These are phyloP conservation scores for Astathelohania contejeani DNA, from an alignment of 371 early-diverging fungal species.

Conservation along the genomic window DNA sequence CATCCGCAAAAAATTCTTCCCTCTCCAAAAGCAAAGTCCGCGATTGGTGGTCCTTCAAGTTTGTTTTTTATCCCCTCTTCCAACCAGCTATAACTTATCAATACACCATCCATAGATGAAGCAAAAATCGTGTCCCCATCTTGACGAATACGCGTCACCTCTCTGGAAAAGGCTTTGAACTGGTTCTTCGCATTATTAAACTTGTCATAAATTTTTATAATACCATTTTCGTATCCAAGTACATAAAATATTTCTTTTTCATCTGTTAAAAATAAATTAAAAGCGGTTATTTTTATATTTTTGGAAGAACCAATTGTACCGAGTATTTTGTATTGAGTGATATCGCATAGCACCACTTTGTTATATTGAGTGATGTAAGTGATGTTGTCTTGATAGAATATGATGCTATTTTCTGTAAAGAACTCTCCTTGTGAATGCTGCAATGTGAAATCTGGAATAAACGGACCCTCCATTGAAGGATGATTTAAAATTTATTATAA, in stretches of 20 bases:
- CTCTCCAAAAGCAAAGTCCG: background rate
- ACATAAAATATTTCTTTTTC: conserved; percentile 1
- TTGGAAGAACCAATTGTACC: conserved; percentile 1
- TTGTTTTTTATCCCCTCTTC: conserved; percentile 2
- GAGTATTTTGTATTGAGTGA: conserved; percentile 7
- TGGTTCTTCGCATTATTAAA: conserved; percentile 1
- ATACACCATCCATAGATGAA: conserved; percentile 13
- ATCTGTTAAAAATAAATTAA: conserved; percentile 1
- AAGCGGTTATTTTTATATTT: conserved; percentile 11
- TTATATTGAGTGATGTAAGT: too few species aligned
- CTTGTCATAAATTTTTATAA: conserved; percentile 7
- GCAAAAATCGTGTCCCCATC: conserved; percentile 7
- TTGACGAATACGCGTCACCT: conserved; percentile 2
- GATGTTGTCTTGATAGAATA: too few species aligned
- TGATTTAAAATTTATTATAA: too few species aligned
- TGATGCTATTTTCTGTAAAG: conserved; percentile 4
- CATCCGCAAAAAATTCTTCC: background rate
- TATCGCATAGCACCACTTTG: conserved; percentile 8
- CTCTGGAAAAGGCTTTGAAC: conserved; percentile 9
- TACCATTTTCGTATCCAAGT: conserved; percentile 27
- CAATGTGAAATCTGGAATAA: conserved; percentile 29
- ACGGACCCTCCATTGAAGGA: conserved; percentile 9
- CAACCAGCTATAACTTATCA: conserved; percentile 10
- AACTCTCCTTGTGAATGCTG: conserved; percentile 5
- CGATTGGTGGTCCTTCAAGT: conserved; percentile 3